Conservation (phyloP, 129 eudicot species). For the Daucus carota region DNA sequence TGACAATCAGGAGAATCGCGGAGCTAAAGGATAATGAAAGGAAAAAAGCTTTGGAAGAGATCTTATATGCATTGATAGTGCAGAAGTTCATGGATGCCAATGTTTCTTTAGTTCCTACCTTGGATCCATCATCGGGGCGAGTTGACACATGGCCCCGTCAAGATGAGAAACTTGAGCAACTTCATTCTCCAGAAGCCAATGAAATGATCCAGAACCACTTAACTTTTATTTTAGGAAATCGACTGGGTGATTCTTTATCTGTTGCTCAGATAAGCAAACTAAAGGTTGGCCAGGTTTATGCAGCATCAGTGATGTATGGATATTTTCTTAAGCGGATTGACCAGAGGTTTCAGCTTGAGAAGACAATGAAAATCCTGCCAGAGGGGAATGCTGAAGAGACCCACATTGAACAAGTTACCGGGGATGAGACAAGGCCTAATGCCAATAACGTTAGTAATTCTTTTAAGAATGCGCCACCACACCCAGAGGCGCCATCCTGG, state of each 20-base stretch:
- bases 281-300: constrained; percentile 79
- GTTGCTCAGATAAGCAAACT: constrained; percentile 72
- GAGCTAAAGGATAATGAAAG: constrained; percentile 95
- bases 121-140: constrained; percentile 44
- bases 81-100: constrained; percentile 91
- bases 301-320: constrained; percentile 87
- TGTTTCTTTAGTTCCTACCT: constrained; percentile 62
- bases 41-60: constrained; percentile 69
- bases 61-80: constrained; percentile 77
- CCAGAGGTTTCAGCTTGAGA: constrained; percentile 88
- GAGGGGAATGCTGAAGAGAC: constrained; percentile 30
- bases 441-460: constrained; percentile 1
- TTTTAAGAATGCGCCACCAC: constrained; percentile 20
- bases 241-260: constrained; percentile 40
- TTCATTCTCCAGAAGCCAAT: constrained; percentile 76
- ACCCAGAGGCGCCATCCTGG: constrained; percentile 67
- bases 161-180: constrained; percentile 60
- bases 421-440: constrained; percentile 29
- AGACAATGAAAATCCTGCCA: constrained; percentile 62
- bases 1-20: constrained; percentile 76
- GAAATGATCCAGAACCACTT: constrained; percentile 90
- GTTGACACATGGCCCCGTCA: constrained; percentile 57
- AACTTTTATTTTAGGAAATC: constrained; percentile 61
- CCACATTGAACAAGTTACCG: constrained; percentile 23
- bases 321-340: constrained; percentile 79